A percentile compares a stretch with the other conserved stretches of the same genome.
phyloP scores from a whole-genome alignment of 2,329 filamentous ascomycete species.

The Pochonia chlamydosporia region DNA sequence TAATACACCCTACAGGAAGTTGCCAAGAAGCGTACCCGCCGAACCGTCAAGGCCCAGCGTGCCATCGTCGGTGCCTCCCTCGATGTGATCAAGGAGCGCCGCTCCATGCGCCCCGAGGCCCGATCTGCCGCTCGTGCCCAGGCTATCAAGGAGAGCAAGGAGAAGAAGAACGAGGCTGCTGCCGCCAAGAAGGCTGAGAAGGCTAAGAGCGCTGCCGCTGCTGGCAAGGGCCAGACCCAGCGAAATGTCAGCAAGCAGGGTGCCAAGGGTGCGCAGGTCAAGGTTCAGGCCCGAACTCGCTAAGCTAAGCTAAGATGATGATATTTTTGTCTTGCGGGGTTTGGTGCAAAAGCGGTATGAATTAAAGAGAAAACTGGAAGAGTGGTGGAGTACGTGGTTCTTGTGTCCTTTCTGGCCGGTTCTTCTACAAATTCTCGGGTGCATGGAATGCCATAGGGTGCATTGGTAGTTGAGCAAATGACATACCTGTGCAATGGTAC shows the following conservation, averaged over 20 bases:
- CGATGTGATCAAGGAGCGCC: conserved; percentile 99
- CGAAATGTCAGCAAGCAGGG: conserved; percentile 95
- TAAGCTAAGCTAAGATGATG: conserved; percentile 32
- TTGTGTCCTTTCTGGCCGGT: conserved; percentile 37
- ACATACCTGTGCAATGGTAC: conserved; percentile 13
- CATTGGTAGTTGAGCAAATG: conserved; percentile 37
- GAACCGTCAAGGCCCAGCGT: conserved; percentile 97
- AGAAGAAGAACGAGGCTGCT: conserved; percentile 87
- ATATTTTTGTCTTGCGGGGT: conserved; percentile 2
- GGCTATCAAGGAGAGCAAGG: conserved; percentile 97
- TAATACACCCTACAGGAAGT: conserved; percentile 71
- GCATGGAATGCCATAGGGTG: conserved; percentile 36
- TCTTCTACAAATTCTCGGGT: conserved; percentile 34
- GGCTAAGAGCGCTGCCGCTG: conserved; percentile 78
- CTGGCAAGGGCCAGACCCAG: conserved; percentile 69
- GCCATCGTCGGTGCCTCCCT: conserved; percentile 98
- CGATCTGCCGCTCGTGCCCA: conserved; percentile 81
- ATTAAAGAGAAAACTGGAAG: conserved; percentile 18
- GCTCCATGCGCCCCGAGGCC: conserved; percentile 88
- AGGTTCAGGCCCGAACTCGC: conserved; percentile 82
- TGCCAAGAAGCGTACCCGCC: conserved; percentile 98
- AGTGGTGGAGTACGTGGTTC: conserved; percentile 33
- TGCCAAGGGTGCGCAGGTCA: conserved; percentile 80
- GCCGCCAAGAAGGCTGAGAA: conserved; percentile 98
- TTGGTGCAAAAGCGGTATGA: conserved; percentile 6